Base-by-base conservation (phyloP, 176 grass and related monocot genomes). In the Typha latifolia region DNA sequence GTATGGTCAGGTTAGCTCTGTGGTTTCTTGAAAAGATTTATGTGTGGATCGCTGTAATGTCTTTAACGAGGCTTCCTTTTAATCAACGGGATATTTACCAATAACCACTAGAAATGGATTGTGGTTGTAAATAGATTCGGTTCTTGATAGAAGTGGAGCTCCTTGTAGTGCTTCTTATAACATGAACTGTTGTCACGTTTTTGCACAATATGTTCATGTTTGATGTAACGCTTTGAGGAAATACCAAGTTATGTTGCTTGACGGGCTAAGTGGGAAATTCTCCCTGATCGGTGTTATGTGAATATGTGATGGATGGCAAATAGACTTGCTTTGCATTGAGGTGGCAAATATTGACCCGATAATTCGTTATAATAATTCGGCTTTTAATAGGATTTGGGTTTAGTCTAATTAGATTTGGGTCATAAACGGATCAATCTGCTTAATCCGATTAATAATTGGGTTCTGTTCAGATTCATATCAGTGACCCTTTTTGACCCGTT, bases 1-100 rank as follows among this genome's bases (percentile, higher is more conserved):
- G 66, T 68, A 11, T 90, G 87, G 80, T 87, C 80, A 15, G 79
- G 82, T 21, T 86, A 80, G 50, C 65, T n/a, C 34, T 49, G 21
- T 26, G 43, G 24, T 32, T 43, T 71, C 53, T 8, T 22, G 27
- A 11, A 11, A 21, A 19, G 53, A 59, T 59, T 59, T 59, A 10
- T 43, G 37, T 59, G 53, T 22, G 8, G 8, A 11, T 14, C 20
- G 6, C 5, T 59, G 53, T 19, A 22, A 21, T 11, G 5, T 21
- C 16, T 59, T 22, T 59, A 59, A 19, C 53, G 0, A 57, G 8
- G 52, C 0, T 56, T 57, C 19, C 19, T 57, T 57, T 59, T 12
- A 22, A 9, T 22, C 2, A 0, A 8, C 0, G 53, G 32, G 16
- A 18, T 65, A 29, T 65, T 65, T 8, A 10, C 26, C 15, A 65